These are phyloP conservation scores for Thielaviopsis ethacetica DNA, from an alignment of 2,329 filamentous ascomycete species.

Conservation along the genomic window DNA sequence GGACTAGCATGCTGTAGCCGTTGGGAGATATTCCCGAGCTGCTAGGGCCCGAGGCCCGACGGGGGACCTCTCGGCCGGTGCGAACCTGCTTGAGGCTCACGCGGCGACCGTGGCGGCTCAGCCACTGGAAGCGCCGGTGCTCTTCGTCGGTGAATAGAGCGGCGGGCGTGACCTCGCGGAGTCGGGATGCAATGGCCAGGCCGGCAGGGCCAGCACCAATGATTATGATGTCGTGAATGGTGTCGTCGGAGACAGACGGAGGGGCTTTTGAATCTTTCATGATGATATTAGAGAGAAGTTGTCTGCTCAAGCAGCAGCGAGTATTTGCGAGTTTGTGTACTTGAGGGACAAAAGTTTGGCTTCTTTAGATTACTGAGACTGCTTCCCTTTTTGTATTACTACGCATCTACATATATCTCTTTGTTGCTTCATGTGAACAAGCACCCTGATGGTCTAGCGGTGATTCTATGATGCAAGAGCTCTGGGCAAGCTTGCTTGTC, in stretches of 20 bases:
- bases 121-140: conserved; percentile 67
- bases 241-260: background rate
- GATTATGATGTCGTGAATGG: conserved; percentile 47
- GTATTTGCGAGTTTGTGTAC: background rate
- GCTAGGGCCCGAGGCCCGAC: conserved; percentile 7
- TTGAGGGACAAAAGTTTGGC: background rate
- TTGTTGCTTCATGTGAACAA: background rate
- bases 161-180: conserved; percentile 56
- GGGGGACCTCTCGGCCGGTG: conserved; percentile 18
- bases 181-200: conserved; percentile 54
- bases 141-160: conserved; percentile 74
- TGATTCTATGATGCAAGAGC: background rate
- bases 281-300: background rate
- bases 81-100: conserved; percentile 37
- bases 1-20: conserved; percentile 37
- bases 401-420: background rate
- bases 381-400: background rate
- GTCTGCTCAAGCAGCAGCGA: background rate
- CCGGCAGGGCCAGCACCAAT: conserved; percentile 62
- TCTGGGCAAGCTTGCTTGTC: background rate
- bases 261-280: background rate
- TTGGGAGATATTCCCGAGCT: conserved; percentile 9
- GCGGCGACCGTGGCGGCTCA: conserved; percentile 45
- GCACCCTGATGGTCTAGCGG: background rate
- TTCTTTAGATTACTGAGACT: background rate